Conservation (phyloP, 73 alveolate genomes). For the Strombidium stylifer region DNA sequence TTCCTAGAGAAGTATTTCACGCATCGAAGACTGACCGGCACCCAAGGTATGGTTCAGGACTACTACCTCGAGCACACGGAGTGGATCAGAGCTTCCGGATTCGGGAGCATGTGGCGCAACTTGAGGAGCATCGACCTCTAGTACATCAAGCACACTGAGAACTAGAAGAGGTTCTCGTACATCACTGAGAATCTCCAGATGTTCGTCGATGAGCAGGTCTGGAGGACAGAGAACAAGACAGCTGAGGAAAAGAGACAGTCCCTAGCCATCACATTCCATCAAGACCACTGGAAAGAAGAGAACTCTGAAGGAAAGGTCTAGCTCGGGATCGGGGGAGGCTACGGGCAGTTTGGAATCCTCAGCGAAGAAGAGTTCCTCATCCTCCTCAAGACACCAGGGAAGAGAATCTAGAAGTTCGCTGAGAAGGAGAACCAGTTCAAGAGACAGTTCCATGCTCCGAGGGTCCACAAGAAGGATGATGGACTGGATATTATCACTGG, state of each 20-base stretch:
- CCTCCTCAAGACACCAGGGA: conserved; percentile 22
- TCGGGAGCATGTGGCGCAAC: conserved; percentile 41
- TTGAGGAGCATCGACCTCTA: conserved; percentile 20
- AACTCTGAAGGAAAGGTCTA: conserved; percentile 5
- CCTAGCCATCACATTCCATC: conserved; percentile 8
- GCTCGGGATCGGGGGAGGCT: conserved; percentile 37
- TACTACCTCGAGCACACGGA: not conserved
- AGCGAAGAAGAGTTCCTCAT: conserved; percentile 29
- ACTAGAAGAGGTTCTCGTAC: conserved; percentile 8
- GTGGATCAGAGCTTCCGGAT: conserved; percentile 35
- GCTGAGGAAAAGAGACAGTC: conserved; percentile 22
- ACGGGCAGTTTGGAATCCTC: conserved; percentile 26
- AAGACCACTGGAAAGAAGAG: conserved; percentile 33
- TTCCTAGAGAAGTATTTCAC: conserved; percentile 38
- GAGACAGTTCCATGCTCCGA: conserved; percentile 6
- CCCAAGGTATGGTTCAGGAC: not conserved
- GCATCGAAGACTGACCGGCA: conserved; percentile 15
- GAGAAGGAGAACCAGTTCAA: conserved; percentile 18
- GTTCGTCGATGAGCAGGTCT: conserved; percentile 36
- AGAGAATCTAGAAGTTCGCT: conserved; percentile 26
- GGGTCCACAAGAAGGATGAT: conserved; percentile 21
- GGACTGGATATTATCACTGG: too few relatives aligned
- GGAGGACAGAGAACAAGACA: conserved; percentile 27
- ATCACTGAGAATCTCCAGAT: conserved; percentile 39
- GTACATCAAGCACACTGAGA: conserved; percentile 1